Evolutionary conservation across 371 early-diverging fungal genomes (phyloP).

Genomic region (Scutellospora calospora): DNA sequence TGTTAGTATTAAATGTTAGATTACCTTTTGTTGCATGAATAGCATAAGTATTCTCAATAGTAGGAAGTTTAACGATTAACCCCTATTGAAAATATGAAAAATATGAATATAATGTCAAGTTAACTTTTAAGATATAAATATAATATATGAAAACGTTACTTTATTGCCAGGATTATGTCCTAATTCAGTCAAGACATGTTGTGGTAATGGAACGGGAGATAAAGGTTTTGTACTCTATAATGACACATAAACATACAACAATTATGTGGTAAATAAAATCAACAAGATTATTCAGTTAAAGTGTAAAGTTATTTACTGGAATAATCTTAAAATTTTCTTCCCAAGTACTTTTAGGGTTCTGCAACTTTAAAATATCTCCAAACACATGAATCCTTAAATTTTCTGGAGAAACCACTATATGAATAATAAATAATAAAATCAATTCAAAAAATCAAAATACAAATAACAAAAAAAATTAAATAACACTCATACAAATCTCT

Average conservation of each 20-base stretch:
- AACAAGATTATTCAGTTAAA: background rate
- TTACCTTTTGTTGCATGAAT: slow-evolving; percentile 54
- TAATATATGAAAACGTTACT: slow-evolving; percentile 43
- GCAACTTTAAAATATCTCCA: slow-evolving; percentile 64
- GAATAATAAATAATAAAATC: background rate
- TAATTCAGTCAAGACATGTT: slow-evolving; percentile 58
- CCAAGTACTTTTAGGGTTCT: slow-evolving; percentile 59
- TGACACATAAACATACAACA: background rate
- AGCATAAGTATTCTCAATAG: slow-evolving; percentile 71
- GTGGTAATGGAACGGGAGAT: slow-evolving; percentile 60
- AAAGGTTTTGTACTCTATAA: slow-evolving; percentile 32
- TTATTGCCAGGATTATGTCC: slow-evolving; percentile 64
- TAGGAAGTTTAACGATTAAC: slow-evolving; percentile 63
- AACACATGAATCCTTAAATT: slow-evolving; percentile 70
- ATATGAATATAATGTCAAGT: background rate
- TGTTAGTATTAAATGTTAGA: slow-evolving; percentile 32
- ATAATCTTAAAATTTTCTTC: slow-evolving; percentile 50
- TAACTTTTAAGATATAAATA: background rate
- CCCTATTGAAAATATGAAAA: slow-evolving; percentile 46
- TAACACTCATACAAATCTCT: slow-evolving; percentile 57
- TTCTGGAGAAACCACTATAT: slow-evolving; percentile 62
- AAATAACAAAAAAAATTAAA: background rate
- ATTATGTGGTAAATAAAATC: too few relatives aligned
- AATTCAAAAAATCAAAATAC: background rate
- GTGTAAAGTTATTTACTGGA: background rate